Conservation (phyloP, 805 yeast genomes). For the Tetrapisispora namnaoensis region DNA sequence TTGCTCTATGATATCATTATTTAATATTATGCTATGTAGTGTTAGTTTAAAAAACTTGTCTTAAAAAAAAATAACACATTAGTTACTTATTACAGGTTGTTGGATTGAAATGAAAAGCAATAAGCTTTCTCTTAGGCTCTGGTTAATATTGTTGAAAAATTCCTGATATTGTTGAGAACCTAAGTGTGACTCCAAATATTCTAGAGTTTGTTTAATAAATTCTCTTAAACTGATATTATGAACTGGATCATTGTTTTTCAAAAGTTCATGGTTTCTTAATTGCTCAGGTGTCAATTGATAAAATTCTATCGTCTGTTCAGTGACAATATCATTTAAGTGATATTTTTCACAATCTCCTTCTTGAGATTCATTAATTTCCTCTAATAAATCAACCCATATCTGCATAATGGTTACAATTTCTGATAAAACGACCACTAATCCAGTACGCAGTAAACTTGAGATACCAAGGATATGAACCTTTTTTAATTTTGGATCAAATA, state of each 20-base stretch:
- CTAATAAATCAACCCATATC: conserved; percentile 47
- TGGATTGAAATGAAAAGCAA: conserved; percentile 14
- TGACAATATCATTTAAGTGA: conserved; percentile 35
- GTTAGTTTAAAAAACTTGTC: not conserved
- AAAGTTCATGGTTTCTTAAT: conserved; percentile 32
- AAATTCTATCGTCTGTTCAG: conserved; percentile 24
- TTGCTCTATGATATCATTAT: not conserved
- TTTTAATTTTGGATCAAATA: conserved; percentile 66
- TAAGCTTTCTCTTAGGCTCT: conserved; percentile 19
- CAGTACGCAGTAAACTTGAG: conserved; percentile 39
- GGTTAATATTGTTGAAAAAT: conserved; percentile 15
- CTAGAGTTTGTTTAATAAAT: conserved; percentile 31
- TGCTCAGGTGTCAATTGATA: conserved; percentile 33
- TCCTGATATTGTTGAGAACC: conserved; percentile 18
- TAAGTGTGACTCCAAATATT: conserved; percentile 18
- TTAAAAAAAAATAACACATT: not conserved
- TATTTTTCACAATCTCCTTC: conserved; percentile 49
- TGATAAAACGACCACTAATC: conserved; percentile 23
- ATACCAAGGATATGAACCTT: conserved; percentile 61
- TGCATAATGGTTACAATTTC: conserved; percentile 29
- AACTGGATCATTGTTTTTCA: conserved; percentile 39
- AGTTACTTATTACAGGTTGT: conserved; percentile 1
- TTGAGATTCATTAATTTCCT: conserved; percentile 58
- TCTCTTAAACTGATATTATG: conserved; percentile 42
- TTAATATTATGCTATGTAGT: not conserved